These are phyloP conservation scores for Boletus rufocinnamomeus DNA, from an alignment of 768 basidiomycete genomes.

Conservation along the genomic window DNA sequence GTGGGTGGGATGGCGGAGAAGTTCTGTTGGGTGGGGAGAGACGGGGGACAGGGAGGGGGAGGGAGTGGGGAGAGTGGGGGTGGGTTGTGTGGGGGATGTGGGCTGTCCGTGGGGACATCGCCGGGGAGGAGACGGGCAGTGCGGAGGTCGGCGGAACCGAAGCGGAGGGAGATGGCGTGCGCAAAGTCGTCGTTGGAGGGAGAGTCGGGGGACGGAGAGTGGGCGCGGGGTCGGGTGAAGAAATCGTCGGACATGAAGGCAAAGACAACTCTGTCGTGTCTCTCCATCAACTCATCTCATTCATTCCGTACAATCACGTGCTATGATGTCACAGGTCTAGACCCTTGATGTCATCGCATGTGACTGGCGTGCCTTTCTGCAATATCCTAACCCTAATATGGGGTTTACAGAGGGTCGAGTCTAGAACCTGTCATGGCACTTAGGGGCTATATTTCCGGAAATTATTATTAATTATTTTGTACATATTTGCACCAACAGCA, in stretches of 20 bases:
- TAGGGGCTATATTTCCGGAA: no score
- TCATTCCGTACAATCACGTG: constrained; percentile 25
- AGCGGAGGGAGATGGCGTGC: constrained; percentile 52
- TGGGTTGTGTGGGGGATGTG: constrained; percentile 9
- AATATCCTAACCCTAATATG: no score
- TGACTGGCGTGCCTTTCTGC: no score
- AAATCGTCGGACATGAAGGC: constrained; percentile 40
- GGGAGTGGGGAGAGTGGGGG: neutral
- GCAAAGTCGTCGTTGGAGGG: constrained; percentile 50
- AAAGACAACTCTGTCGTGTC: neutral
- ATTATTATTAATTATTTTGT: no score
- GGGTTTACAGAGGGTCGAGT: no score
- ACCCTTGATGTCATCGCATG: constrained; percentile 29
- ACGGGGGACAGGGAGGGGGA: neutral
- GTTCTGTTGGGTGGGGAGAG: constrained; percentile 5
- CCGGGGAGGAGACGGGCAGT: constrained; percentile 39
- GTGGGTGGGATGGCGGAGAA: constrained; percentile 30
- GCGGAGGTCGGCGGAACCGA: constrained; percentile 39
- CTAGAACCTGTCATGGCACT: no score
- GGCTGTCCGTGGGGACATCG: constrained; percentile 25
- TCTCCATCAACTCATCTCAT: neutral
- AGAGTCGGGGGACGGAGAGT: no score
- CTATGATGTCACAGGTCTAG: constrained; percentile 36
- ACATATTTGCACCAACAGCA: no score
- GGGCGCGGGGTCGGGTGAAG: constrained; percentile 30